phyloP scores from a whole-genome alignment of 495 filamentous ascomycete genomes.

The Xeromyces bisporus region DNA sequence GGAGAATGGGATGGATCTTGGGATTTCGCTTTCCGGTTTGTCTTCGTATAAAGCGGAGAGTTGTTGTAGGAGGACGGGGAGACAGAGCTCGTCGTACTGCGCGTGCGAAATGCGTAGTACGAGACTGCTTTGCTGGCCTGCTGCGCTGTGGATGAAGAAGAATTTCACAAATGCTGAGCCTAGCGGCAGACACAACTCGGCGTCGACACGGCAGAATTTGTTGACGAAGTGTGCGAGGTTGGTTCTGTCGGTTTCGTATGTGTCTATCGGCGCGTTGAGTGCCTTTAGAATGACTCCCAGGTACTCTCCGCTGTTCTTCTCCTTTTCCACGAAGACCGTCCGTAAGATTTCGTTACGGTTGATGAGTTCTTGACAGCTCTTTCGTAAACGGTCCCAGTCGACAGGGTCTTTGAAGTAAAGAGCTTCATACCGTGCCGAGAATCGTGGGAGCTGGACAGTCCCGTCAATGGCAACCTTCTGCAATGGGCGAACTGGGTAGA shows the following conservation, averaged over 20 bases:
- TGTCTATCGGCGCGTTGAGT: slow-evolving; percentile 12
- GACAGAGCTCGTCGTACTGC: slow-evolving; percentile 42
- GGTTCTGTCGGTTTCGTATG: slow-evolving; percentile 7
- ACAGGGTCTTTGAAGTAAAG: slow-evolving; percentile 10
- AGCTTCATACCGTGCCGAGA: slow-evolving; percentile 14
- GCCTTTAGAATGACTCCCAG: slow-evolving; percentile 30
- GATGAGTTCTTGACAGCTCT: slow-evolving; percentile 17
- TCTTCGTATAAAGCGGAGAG: slow-evolving; percentile 18
- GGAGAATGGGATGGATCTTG: slow-evolving; percentile 23
- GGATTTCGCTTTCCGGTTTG: slow-evolving; percentile 3
- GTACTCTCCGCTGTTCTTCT: slow-evolving; percentile 14
- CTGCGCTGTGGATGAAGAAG: slow-evolving; percentile 22
- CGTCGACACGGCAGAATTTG: slow-evolving; percentile 14
- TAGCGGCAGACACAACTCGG: slow-evolving; percentile 22
- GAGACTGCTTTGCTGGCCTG: slow-evolving; percentile 19
- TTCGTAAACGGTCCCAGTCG: slow-evolving; percentile 5
- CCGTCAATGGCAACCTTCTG: slow-evolving; percentile 25
- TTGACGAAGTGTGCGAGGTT: slow-evolving; percentile 19
- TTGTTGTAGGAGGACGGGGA: slow-evolving; percentile 30
- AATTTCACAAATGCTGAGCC: slow-evolving; percentile 34
- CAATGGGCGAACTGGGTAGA: slow-evolving; percentile 11
- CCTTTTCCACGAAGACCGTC: slow-evolving; percentile 37
- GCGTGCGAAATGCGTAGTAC: slow-evolving; percentile 39
- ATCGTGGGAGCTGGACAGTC: slow-evolving; percentile 20
- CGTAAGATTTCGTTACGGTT: slow-evolving; percentile 35